Percentiles rank a stretch among this genome's conserved stretches.
Conservation (phyloP, 108 stramenopile genomes). For the Nannochloropsis salina region DNA sequence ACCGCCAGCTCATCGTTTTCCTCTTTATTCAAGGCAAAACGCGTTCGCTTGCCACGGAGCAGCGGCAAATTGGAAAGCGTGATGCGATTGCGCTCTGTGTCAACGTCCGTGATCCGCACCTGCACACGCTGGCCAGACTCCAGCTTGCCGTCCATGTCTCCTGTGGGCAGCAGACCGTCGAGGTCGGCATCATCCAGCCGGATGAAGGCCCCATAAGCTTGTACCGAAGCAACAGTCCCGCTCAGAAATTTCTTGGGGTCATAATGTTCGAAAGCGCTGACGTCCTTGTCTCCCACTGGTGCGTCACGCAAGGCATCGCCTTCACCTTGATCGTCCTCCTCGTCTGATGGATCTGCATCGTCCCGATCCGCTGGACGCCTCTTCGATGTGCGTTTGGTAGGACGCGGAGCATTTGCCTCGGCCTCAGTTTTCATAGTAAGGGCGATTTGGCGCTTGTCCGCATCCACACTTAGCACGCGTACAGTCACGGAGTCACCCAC, state of each 20-base stretch:
- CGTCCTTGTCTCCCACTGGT: neutral
- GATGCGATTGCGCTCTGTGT: neutral
- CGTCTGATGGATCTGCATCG: neutral
- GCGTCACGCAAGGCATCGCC: neutral
- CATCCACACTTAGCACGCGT: neutral
- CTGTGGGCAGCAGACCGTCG: neutral
- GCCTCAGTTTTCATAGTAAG: neutral
- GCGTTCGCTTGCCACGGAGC: neutral
- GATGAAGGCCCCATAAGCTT: slow-evolving; percentile 21
- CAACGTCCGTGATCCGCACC: slow-evolving; percentile 20
- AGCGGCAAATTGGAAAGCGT: neutral
- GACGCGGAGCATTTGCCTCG: neutral
- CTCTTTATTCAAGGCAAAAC: neutral
- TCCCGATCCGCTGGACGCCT: neutral
- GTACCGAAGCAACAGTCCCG: slow-evolving; percentile 8
- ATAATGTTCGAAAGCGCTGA: slow-evolving; percentile 3
- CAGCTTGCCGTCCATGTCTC: neutral
- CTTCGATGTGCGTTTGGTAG: neutral
- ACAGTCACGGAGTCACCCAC: slow-evolving; percentile 19
- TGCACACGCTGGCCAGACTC: neutral
- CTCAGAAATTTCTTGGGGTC: neutral
- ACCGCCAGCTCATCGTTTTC: neutral
- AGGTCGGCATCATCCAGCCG: neutral
- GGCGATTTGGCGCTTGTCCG: neutral
- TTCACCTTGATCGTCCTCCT: neutral